A percentile compares a stretch with the other conserved stretches of the same genome.
Conservation (phyloP, 2,329 filamentous ascomycete genomes). For the Fusarium sp. region DNA sequence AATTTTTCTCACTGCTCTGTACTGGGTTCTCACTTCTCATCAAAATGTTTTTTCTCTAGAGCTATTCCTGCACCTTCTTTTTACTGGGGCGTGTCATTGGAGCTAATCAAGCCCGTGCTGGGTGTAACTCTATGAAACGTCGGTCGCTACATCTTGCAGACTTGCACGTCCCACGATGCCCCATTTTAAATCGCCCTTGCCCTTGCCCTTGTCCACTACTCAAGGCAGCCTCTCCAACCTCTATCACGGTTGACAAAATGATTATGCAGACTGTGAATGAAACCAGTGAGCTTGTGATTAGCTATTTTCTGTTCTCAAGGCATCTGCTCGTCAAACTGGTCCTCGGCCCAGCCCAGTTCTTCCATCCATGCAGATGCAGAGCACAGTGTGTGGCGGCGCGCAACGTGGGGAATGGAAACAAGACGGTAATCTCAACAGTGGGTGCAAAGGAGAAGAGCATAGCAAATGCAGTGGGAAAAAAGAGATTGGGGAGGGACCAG, state of each 20-base stretch:
- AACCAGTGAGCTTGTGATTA: no score
- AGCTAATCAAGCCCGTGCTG: slow-evolving; percentile 12
- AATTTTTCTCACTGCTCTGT: slow-evolving; percentile 27
- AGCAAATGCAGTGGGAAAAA: slow-evolving; percentile 15
- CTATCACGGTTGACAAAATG: no score
- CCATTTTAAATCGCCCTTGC: slow-evolving; percentile 40
- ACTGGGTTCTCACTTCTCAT: slow-evolving; percentile 1
- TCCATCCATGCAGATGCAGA: slow-evolving; percentile 42
- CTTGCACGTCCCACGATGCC: slow-evolving; percentile 26
- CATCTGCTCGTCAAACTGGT: slow-evolving; percentile 34
- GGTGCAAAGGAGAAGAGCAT: slow-evolving; percentile 24
- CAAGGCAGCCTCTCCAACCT: slow-evolving; percentile 9
- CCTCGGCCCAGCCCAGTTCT: slow-evolving; percentile 43
- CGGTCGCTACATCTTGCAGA: slow-evolving; percentile 44
- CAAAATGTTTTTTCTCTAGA: background rate
- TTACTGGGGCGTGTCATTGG: slow-evolving; percentile 23
- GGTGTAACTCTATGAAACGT: slow-evolving; percentile 39
- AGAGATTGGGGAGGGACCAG: slow-evolving; percentile 23
- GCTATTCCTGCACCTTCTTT: slow-evolving; percentile 16
- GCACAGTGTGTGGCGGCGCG: slow-evolving; percentile 44
- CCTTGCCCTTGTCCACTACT: slow-evolving; percentile 34
- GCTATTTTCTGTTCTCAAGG: no score
- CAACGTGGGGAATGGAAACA: slow-evolving; percentile 50
- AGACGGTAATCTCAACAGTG: slow-evolving; percentile 48
- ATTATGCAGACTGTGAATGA: no score